Conservation (phyloP, 2,329 filamentous ascomycete genomes). For the Dryadomyces quercivorus region DNA sequence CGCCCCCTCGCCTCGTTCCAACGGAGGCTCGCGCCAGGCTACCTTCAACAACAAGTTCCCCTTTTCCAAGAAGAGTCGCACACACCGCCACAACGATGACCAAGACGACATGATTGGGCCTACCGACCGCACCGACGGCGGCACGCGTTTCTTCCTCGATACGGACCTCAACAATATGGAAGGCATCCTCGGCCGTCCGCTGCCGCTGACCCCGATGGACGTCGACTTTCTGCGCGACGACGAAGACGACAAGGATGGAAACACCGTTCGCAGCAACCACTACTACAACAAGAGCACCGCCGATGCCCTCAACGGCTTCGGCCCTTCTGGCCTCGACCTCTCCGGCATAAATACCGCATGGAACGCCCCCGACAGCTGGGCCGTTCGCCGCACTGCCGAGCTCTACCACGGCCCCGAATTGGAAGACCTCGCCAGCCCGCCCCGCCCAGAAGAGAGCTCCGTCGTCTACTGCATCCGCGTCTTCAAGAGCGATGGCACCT, state of each 20-base stretch:
- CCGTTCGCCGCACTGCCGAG: slow-evolving; percentile 62
- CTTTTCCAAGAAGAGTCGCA: slow-evolving; percentile 44
- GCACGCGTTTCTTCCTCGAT: slow-evolving; percentile 64
- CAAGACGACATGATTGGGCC: slow-evolving; percentile 47
- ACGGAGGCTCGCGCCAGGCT: slow-evolving; percentile 25
- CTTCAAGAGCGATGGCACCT: slow-evolving; percentile 87
- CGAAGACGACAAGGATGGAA: slow-evolving; percentile 28
- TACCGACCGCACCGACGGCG: slow-evolving; percentile 38
- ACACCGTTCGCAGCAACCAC: slow-evolving; percentile 8
- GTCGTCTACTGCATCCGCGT: slow-evolving; percentile 85
- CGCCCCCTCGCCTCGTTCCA: slow-evolving; percentile 4
- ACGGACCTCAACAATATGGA: slow-evolving; percentile 86
- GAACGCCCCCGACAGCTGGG: slow-evolving; percentile 96
- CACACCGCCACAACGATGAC: slow-evolving; percentile 35
- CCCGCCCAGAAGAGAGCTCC: slow-evolving; percentile 60
- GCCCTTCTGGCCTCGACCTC: not conserved
- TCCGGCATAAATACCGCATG: slow-evolving; percentile 49
- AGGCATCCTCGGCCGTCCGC: slow-evolving; percentile 66
- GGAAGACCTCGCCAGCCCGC: slow-evolving; percentile 56
- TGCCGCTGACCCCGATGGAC: slow-evolving; percentile 60
- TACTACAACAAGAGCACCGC: slow-evolving; percentile 8
- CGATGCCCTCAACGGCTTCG: not conserved
- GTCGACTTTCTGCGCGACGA: slow-evolving; percentile 33
- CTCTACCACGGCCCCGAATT: slow-evolving; percentile 44
- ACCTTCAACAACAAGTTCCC: slow-evolving; percentile 53